phyloP scores from a whole-genome alignment of 192 early-diverging fungal species.

The Podila horticola region DNA sequence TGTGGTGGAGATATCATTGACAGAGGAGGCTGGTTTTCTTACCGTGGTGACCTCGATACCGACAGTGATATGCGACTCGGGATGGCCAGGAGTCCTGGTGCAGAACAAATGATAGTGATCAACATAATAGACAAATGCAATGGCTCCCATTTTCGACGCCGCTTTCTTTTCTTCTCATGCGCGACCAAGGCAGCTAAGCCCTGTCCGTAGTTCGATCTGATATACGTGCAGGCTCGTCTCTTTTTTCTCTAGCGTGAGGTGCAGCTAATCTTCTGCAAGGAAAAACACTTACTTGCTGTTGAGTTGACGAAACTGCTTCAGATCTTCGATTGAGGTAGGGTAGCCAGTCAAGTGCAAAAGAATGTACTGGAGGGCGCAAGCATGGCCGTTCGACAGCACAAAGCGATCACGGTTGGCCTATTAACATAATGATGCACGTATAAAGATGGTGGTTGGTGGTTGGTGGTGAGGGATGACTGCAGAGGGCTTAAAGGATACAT shows the following conservation, averaged over 20 bases:
- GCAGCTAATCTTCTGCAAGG: not conserved
- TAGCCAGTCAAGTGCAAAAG: slow-evolving; percentile 90
- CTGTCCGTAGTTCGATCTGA: too few relatives aligned
- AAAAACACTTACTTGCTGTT: slow-evolving; percentile 75
- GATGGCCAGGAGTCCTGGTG: slow-evolving; percentile 93
- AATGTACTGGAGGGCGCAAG: slow-evolving; percentile 92
- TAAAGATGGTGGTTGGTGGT: too few relatives aligned
- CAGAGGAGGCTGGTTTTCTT: not conserved
- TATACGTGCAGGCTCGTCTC: too few relatives aligned
- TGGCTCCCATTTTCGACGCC: not conserved
- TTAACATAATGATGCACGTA: not conserved
- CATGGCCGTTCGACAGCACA: slow-evolving; percentile 98
- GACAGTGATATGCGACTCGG: slow-evolving; percentile 86
- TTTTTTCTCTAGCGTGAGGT: too few relatives aligned
- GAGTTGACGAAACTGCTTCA: slow-evolving; percentile 90
- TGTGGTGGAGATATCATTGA: not conserved
- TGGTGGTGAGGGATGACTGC: not conserved
- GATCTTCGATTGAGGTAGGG: slow-evolving; percentile 88
- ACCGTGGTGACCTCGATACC: slow-evolving; percentile 96
- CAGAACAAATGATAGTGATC: slow-evolving; percentile 14
- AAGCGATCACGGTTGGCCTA: slow-evolving; percentile 96
- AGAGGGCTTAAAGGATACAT: not conserved
- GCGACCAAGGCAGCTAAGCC: too few relatives aligned
- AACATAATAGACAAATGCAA: not conserved
- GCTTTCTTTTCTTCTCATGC: too few relatives aligned